Conservation (phyloP, 768 basidiomycete species). For the Gymnopilus dilepis region DNA sequence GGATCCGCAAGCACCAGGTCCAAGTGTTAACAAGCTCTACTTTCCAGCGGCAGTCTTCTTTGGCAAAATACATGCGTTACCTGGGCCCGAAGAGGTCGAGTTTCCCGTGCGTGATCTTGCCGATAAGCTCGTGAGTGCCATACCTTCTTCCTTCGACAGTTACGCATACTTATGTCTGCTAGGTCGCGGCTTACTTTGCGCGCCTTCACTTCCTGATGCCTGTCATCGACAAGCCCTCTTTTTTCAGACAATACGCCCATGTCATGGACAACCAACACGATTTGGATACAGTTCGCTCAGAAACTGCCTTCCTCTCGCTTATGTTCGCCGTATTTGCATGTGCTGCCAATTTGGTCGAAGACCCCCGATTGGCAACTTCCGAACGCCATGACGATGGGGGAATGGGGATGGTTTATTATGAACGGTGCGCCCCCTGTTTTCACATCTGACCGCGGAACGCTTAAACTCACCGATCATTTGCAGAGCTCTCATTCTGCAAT, state of each 20-base stretch:
- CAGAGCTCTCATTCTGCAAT: conserved; percentile 88
- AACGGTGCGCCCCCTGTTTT: conserved; percentile 60
- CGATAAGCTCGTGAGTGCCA: conserved; percentile 75
- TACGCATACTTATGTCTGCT: conserved; percentile 28
- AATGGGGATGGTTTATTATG: conserved; percentile 90
- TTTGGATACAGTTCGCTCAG: conserved; percentile 52
- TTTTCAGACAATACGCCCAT: conserved; percentile 70
- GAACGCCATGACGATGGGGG: conserved; percentile 76
- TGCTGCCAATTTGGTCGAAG: conserved; percentile 78
- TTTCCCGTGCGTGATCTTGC: conserved; percentile 85
- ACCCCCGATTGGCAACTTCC: conserved; percentile 62
- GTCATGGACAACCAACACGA: conserved; percentile 77
- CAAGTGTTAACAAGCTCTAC: conserved; percentile 84
- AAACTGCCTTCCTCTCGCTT: conserved; percentile 80
- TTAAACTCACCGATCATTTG: conserved; percentile 9
- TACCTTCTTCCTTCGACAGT: conserved; percentile 17
- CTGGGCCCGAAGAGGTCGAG: conserved; percentile 85
- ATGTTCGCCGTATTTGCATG: conserved; percentile 93
- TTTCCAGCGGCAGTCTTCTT: conserved; percentile 90
- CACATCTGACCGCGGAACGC: not conserved
- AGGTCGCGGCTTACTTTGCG: conserved; percentile 89
- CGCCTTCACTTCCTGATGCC: conserved; percentile 90
- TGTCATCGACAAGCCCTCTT: conserved; percentile 84
- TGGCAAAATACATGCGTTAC: conserved; percentile 83
- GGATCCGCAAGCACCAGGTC: conserved; percentile 78